phyloP scores from a whole-genome alignment of 1,139 yeast species.

The Scheffersomyces lignicola region DNA sequence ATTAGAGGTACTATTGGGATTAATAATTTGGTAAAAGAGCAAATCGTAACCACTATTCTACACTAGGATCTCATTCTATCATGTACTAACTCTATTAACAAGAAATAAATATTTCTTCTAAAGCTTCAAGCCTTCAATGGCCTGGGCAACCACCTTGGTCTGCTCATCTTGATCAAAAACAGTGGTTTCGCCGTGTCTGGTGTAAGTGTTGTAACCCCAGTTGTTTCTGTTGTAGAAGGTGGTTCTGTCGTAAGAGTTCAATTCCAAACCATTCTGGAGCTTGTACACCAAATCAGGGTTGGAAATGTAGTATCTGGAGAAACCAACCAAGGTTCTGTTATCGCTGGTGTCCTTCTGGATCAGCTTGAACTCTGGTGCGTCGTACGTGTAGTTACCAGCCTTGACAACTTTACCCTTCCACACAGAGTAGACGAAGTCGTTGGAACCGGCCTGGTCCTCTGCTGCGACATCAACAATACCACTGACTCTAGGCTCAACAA shows the following conservation, averaged over 20 bases:
- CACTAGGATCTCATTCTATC: too few relatives aligned
- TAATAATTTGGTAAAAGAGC: too few relatives aligned
- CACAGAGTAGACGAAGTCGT: conserved; percentile 38
- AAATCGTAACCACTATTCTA: too few relatives aligned
- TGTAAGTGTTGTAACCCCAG: conserved; percentile 28
- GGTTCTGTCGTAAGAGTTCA: conserved; percentile 30
- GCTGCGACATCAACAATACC: conserved; percentile 14
- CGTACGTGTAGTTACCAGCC: conserved; percentile 45
- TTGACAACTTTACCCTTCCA: conserved; percentile 52
- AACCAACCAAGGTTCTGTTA: conserved; percentile 43
- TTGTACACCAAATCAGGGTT: conserved; percentile 55
- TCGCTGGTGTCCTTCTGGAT: conserved; percentile 26
- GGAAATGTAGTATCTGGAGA: conserved; percentile 48
- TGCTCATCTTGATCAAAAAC: background rate
- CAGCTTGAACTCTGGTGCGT: conserved; percentile 21
- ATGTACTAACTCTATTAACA: too few relatives aligned
- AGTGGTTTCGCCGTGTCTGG: conserved; percentile 10
- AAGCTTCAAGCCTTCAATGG: conserved; percentile 1
- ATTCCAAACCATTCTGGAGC: conserved; percentile 37
- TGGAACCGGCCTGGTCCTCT: conserved; percentile 16
- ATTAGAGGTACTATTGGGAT: too few relatives aligned
- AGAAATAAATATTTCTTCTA: too few relatives aligned
- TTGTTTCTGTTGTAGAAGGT: conserved; percentile 21
- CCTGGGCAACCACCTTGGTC: background rate
- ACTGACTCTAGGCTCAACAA: conserved; percentile 47